A percentile compares a stretch with the other conserved stretches of the same genome.
These are phyloP conservation scores for Actinomortierella ambigua DNA, from an alignment of 371 early-diverging fungal species.

Conservation along the genomic window DNA sequence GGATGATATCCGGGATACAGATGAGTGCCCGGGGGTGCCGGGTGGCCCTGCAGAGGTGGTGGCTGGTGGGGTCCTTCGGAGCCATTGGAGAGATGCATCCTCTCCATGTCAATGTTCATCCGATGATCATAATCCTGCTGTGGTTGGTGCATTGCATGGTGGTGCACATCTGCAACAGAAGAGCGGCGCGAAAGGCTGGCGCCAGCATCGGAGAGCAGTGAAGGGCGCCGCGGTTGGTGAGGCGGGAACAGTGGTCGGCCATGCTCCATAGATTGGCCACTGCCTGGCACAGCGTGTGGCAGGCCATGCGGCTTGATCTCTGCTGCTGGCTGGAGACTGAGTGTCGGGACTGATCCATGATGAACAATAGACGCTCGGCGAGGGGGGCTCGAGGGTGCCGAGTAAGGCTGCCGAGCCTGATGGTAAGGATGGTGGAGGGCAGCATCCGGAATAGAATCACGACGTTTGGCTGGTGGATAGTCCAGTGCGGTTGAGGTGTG, in stretches of 20 bases:
- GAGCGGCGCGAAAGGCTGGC: slow-evolving; percentile 24
- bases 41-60: slow-evolving; percentile 6
- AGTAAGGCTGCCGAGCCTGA: slow-evolving; percentile 30
- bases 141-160: slow-evolving; percentile 13
- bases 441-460: slow-evolving; percentile 40
- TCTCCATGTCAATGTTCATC: slow-evolving; percentile 37
- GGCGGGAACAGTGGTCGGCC: slow-evolving; percentile 29
- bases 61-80: slow-evolving; percentile 6
- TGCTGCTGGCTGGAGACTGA: slow-evolving; percentile 37
- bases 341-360: slow-evolving; percentile 14
- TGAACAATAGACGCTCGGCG: slow-evolving; percentile 37
- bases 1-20: slow-evolving; percentile 42
- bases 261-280: slow-evolving; percentile 12
- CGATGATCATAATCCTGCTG: slow-evolving; percentile 29
- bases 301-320: slow-evolving; percentile 24
- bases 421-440: slow-evolving; percentile 4
- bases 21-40: slow-evolving; percentile 10
- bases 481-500: slow-evolving; percentile 23
- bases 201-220: slow-evolving; percentile 19
- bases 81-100: slow-evolving; percentile 33
- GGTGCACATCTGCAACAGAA: slow-evolving; percentile 24
- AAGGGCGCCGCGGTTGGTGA: slow-evolving; percentile 40
- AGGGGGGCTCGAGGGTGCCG: slow-evolving; percentile 67
- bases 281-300: neutral
- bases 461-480: slow-evolving; percentile 28